Base-by-base conservation (phyloP, 305 asterid species). In the Rubia tinctorum region DNA sequence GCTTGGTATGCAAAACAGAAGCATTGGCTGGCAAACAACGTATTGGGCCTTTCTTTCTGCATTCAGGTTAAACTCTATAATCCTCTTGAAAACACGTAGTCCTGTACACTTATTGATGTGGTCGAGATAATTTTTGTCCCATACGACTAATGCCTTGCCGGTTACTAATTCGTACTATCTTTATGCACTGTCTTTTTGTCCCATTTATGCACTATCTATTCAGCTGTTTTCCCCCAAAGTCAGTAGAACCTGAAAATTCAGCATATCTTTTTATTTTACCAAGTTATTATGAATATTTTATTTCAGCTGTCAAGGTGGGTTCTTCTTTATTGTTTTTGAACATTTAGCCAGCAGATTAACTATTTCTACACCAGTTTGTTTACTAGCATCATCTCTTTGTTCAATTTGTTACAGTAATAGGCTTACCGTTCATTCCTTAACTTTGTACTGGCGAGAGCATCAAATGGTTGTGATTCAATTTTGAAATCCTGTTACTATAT, bases 11-110 rank as follows among this genome's bases (percentile, higher is more conserved):
- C 99, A 75, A 83, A 83, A 58, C 76, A 89, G 89, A 95, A 95
- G 87, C 99, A 95, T 79, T 95, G 99, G 99, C 90, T 92, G 17
- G 97, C 98, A 73, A 95, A 92, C 88, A 95, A 92, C 77, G 82
- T 87, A 51, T 81, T 95, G 91, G 97, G 98, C 59, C 96, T 92
- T 39, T 91, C 98, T 40, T 95, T 95, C 86, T 88, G 90, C 90
- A 84, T 92, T 86, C 98, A 94, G 96, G 97, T 94, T 65, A 77
- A 40, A 66, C 27, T 13, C 22, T 13, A 11, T 25, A 4, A 20
- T 15, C 22, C 17, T 15, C 34, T 69, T 51, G 42, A 11, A 14
- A 12, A 3, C 18, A 45, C 6, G 12, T 13, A 25, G 30, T 18
- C 20, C n/a, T 1, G 17, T 61, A 55, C 13, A 30, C 51, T 65